Percentiles rank a stretch among this genome's conserved stretches.
These are phyloP conservation scores for Colletotrichum cereale DNA, from an alignment of 2,329 filamentous ascomycete genomes.

Conservation along the genomic window DNA sequence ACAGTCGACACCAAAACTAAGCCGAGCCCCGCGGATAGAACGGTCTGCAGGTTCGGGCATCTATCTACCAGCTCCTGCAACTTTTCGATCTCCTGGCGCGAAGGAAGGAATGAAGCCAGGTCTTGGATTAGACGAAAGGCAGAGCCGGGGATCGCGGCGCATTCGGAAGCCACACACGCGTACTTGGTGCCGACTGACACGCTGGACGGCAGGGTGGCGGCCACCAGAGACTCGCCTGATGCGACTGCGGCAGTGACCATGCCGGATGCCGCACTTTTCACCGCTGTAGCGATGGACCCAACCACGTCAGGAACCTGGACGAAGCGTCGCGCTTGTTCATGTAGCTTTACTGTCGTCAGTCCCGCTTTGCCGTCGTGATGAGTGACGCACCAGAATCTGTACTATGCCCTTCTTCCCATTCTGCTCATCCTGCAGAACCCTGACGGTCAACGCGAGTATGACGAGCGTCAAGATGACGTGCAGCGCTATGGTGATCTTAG, in stretches of 20 bases:
- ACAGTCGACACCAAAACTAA: not conserved
- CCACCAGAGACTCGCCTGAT: constrained; percentile 10
- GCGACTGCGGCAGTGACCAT: constrained; percentile 8
- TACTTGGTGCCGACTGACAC: constrained; percentile 13
- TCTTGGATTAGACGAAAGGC: not conserved
- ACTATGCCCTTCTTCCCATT: constrained; percentile 16
- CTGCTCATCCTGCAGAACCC: not conserved
- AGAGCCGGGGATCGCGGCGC: not conserved
- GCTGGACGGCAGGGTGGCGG: not conserved
- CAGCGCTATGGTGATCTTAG: not conserved
- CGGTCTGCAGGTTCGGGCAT: constrained; percentile 7
- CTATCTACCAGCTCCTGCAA: constrained; percentile 12
- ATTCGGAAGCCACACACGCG: constrained; percentile 1
- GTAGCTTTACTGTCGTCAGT: not conserved
- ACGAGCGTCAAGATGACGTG: constrained; percentile 5
- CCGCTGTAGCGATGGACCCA: not conserved
- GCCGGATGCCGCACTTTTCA: not conserved
- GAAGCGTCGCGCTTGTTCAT: not conserved
- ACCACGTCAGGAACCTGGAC: not conserved
- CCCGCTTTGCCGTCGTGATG: accelerated
- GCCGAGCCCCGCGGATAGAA: not conserved
- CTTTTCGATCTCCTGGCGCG: not conserved
- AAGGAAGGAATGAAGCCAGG: constrained; percentile 1
- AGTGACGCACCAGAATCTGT: constrained; percentile 4
- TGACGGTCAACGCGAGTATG: constrained; percentile 2